Base-by-base conservation (phyloP, 148 eudicot genomes). In the Cornus florida region DNA sequence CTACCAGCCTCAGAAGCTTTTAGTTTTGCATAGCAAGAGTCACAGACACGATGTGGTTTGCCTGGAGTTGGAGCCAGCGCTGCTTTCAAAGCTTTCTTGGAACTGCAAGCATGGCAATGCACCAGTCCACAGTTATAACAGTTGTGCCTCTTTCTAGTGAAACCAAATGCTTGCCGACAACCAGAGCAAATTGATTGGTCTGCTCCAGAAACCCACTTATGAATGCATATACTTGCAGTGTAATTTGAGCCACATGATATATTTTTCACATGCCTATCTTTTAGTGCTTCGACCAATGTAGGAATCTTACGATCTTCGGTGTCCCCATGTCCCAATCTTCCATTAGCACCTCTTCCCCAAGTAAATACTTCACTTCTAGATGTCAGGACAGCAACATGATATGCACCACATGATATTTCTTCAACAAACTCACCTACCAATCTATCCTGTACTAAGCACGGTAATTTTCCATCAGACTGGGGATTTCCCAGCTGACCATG, bases 21-120 rank as follows among this genome's bases (percentile, higher is more conserved):
- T 43, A 92, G 90, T 77, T 92, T 92, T 32, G 83, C 81, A 77
- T 89, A 89, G 73, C 97, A 90, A 53, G 92, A 86, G 69, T 92
- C 97, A 79, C 97, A 90, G 8, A 92, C 97, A 11, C 97, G 92
- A 83, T 92, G 97, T 48, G 97, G 97, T 73, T 92, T 92, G 72
- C 89, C 89, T 3, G 94, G 97, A 22, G 97, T 92, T 2, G 94
- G 97, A 70, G 97, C 97, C 66, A 92, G 86, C 35, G 97, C 97
- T 31, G 92, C 97, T 81, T 82, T 87, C 17, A 90, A 71, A 28
- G 97, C 94, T 53, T 92, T 92, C 59, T 72, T 89, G 17, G 97
- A 92, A 72, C 94, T 90, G 78, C 97, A 92, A 33, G 90, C 86
- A 65, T 90, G 91, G 68, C 97, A 92, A 79, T 89, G 91, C 16